Conservation (phyloP, 2,329 filamentous ascomycete species). For the Paracorniculantispora psalliotae region DNA sequence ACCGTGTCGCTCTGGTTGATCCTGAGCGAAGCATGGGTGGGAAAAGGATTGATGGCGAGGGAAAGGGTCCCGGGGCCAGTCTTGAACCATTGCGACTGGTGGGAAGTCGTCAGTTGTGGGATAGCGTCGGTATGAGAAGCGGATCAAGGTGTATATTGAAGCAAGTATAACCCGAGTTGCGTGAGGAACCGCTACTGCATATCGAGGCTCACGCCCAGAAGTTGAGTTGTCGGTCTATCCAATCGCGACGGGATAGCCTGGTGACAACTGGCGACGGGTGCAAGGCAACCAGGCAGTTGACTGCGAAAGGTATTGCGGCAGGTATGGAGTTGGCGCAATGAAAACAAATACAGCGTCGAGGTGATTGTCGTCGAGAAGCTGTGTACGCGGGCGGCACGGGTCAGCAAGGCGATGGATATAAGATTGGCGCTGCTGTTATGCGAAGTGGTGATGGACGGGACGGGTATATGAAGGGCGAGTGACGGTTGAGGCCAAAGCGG, state of each 20-base stretch:
- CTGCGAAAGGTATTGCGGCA: not conserved
- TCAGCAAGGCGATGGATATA: not conserved
- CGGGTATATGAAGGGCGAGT: not conserved
- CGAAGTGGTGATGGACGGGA: not conserved
- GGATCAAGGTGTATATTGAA: no score
- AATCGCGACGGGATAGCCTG: not conserved
- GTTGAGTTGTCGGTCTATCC: not conserved
- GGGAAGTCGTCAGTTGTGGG: not conserved
- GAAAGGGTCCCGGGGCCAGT: conserved; percentile 35
- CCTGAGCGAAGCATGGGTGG: conserved; percentile 3
- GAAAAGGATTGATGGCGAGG: conserved; percentile 28
- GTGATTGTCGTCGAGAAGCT: not conserved
- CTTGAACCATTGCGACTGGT: conserved; percentile 34
- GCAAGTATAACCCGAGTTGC: not conserved
- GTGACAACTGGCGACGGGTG: not conserved
- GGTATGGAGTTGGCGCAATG: no score
- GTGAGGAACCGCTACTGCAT: not conserved
- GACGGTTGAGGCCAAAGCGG: not conserved
- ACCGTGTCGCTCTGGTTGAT: conserved; percentile 23
- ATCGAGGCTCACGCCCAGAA: not conserved
- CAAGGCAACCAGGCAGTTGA: no score
- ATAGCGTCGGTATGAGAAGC: not conserved
- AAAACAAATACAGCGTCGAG: no score
- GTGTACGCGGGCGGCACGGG: not conserved
- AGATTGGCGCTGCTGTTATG: not conserved